These are phyloP conservation scores for Paracorniculantispora psalliotae DNA, from an alignment of 2,329 filamentous ascomycete species.

Conservation along the genomic window DNA sequence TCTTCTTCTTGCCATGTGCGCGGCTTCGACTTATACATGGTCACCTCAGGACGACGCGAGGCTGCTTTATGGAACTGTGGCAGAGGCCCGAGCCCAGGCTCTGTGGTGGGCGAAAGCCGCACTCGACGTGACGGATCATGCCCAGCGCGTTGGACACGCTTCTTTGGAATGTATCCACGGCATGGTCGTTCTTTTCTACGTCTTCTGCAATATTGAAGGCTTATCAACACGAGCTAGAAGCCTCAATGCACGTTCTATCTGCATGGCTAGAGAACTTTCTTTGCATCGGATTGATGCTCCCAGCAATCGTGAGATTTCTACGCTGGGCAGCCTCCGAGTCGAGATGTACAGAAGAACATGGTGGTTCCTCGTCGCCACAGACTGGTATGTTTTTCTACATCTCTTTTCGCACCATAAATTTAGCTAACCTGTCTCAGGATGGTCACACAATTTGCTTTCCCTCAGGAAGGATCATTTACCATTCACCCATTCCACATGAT, in stretches of 20 bases:
- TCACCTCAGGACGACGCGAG: conserved; percentile 24
- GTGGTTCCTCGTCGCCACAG: conserved; percentile 39
- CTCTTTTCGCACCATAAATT: background rate
- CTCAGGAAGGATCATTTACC: conserved; percentile 31
- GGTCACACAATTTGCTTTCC: conserved; percentile 31
- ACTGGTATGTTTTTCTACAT: conserved; percentile 30
- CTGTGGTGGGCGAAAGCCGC: conserved; percentile 30
- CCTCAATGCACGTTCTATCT: conserved; percentile 25
- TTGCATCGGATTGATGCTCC: conserved; percentile 37
- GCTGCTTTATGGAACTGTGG: conserved; percentile 22
- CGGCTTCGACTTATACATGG: conserved; percentile 29
- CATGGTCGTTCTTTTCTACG: conserved; percentile 32
- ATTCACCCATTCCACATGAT: conserved; percentile 36
- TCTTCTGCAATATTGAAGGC: conserved; percentile 35
- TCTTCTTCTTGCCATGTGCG: conserved; percentile 26
- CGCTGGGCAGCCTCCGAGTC: conserved; percentile 21
- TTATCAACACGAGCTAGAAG: conserved; percentile 28
- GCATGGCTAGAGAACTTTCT: conserved; percentile 29
- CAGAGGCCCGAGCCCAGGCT: conserved; percentile 26
- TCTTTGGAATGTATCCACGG: conserved; percentile 34
- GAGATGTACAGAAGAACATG: conserved; percentile 39
- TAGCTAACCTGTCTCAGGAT: conserved; percentile 24
- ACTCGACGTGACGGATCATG: conserved; percentile 31
- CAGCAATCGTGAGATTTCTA: conserved; percentile 19
- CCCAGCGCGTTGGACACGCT: conserved; percentile 22